Evolutionary conservation across 345 rosid genomes (phyloP).

Genomic region (Brassica cretica): DNA sequence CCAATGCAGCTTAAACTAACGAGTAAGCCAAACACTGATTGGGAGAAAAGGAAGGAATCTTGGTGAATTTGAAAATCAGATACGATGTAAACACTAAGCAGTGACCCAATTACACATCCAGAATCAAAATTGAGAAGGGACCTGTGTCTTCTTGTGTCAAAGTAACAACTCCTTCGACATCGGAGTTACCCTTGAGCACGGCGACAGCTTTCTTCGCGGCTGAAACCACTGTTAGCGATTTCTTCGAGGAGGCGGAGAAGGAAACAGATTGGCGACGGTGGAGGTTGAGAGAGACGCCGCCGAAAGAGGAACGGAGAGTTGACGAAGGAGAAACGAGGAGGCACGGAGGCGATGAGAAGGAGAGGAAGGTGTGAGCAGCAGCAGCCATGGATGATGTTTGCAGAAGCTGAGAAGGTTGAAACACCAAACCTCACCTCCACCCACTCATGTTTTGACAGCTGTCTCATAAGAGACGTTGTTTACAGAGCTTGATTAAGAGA

Average conservation of each 20-base stretch:
- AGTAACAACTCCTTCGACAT: slow-evolving; percentile 83
- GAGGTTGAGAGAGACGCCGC: slow-evolving; percentile 55
- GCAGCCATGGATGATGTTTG: no score
- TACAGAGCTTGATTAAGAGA: no score
- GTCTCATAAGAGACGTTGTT: no score
- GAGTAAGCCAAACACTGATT: background rate
- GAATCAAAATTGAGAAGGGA: slow-evolving; percentile 3
- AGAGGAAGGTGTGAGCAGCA: slow-evolving; percentile 56
- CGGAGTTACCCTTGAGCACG: slow-evolving; percentile 78
- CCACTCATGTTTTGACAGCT: no score
- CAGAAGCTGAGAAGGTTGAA: no score
- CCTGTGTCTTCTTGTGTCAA: slow-evolving; percentile 78
- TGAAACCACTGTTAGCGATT: slow-evolving; percentile 55
- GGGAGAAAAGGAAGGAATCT: no score
- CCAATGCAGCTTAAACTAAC: slow-evolving; percentile 13
- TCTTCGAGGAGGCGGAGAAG: slow-evolving; percentile 41
- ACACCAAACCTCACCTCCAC: no score
- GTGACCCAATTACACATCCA: no score
- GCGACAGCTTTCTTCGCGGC: slow-evolving; percentile 83
- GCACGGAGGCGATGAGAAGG: slow-evolving; percentile 38
- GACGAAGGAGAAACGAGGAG: slow-evolving; percentile 33
- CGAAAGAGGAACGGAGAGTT: slow-evolving; percentile 45
- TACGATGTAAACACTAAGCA: background rate
- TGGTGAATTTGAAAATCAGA: no score
- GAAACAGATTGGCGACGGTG: slow-evolving; percentile 43